Evolutionary conservation across 257 asterid species (phyloP), one percentile per base, ranked within the genome.

Genomic region (Ilex asprella): DNA sequence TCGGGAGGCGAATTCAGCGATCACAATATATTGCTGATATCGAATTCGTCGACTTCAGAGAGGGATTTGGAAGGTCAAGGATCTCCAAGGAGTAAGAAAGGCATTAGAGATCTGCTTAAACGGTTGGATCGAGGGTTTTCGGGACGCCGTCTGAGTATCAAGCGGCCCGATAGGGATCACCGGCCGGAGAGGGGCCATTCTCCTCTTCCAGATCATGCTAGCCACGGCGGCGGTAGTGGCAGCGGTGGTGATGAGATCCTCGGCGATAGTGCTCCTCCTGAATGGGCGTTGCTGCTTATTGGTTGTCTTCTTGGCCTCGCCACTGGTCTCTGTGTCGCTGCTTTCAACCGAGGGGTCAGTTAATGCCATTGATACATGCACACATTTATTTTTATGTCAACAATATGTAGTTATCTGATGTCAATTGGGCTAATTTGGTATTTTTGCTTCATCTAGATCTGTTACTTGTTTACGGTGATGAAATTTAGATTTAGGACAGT

Each of bases 271-370:
- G 95, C 97, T 27, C 97, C 97, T 54, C 97, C 97, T 11, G 97
- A 93, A 81, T 93, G 99, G 97, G 99, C 97, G n/a, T 73, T 93
- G 80, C 79, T 93, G 67, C 91, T 93, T 39, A 70, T 93, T 41
- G 99, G 97, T 6, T 93, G 99, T 71, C 85, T 89, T 32, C 94
- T 89, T 31, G 99, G 99, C 16, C 84, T 93, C 44, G 97, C 99
- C 56, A 81, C 97, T 39, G 97, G 99, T 14, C 94, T 93, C 41
- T 82, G 92, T 41, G 99, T 89, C 30, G 97, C 99, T 10, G 84
- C 80, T 10, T 93, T 93, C 76, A 93, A 93, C 67, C 96, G 96
- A 3, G 96, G 87, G 95, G 97, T 89, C 70, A 79, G 97, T 85
- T 72, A 10, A 30, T 2, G 12, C 27, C 39, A 5, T 41, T 59